phyloP scores from a whole-genome alignment of 2,329 filamentous ascomycete genomes.

The Colletotrichum sp. region DNA sequence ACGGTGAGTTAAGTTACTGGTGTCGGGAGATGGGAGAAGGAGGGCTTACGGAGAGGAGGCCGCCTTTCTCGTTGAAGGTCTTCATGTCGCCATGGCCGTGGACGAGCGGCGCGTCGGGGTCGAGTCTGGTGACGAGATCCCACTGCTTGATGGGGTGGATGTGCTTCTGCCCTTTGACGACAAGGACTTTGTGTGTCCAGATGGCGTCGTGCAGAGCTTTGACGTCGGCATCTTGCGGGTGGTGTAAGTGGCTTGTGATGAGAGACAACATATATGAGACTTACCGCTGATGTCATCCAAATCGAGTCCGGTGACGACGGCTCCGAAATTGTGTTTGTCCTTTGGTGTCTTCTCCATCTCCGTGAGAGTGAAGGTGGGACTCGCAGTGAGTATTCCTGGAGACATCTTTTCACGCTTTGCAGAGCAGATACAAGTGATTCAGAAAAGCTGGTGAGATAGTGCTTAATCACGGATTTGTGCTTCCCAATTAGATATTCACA shows the following conservation, averaged over 20 bases:
- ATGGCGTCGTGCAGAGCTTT: background rate
- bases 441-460: background rate
- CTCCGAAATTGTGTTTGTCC: background rate
- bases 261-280: background rate
- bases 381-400: background rate
- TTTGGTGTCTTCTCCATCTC: background rate
- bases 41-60: conserved; percentile 33
- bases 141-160: conserved; percentile 47
- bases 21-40: background rate
- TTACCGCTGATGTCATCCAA: background rate
- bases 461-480: background rate
- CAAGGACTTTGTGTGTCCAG: background rate
- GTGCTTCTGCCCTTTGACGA: background rate
- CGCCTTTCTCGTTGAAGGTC: conserved; percentile 43
- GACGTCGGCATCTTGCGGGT: background rate
- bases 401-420: background rate
- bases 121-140: conserved; percentile 48
- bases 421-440: background rate
- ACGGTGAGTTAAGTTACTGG: background rate
- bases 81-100: conserved; percentile 47
- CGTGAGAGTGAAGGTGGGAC: background rate
- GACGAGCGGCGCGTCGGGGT: conserved; percentile 42
- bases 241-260: accelerated
- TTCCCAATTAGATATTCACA: background rate
- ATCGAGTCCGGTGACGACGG: background rate